phyloP scores from a whole-genome alignment of 768 basidiomycete species.

The Podaxis mareebaensis region DNA sequence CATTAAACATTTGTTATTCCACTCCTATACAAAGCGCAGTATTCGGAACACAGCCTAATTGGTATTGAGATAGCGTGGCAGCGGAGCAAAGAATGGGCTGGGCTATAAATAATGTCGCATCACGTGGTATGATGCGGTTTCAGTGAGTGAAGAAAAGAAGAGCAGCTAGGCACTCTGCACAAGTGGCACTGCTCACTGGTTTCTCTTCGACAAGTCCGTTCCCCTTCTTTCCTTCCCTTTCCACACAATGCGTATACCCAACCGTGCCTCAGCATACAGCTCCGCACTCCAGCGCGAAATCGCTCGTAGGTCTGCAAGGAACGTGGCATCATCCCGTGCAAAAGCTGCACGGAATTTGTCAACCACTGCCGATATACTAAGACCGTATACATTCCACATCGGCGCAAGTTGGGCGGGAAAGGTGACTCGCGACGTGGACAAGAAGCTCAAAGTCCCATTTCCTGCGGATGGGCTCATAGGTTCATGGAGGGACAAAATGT shows the following conservation, averaged over 20 bases:
- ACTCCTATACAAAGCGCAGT: neutral
- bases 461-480: slow-evolving; percentile 58
- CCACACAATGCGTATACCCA: slow-evolving; percentile 14
- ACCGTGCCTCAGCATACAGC: slow-evolving; percentile 1
- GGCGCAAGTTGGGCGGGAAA: slow-evolving; percentile 82
- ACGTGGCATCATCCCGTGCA: neutral
- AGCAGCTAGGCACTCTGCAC: neutral
- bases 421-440: slow-evolving; percentile 41
- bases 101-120: neutral
- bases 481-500: slow-evolving; percentile 67
- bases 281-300: slow-evolving; percentile 17
- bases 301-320: slow-evolving; percentile 9
- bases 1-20: neutral
- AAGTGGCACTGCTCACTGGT: neutral
- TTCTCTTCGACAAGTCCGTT: no score
- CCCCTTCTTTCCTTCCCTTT: neutral
- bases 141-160: no score
- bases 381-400: slow-evolving; percentile 71
- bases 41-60: neutral
- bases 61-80: neutral
- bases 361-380: slow-evolving; percentile 20
- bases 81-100: neutral
- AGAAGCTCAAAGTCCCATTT: slow-evolving; percentile 49
- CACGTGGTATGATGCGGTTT: slow-evolving; percentile 13
- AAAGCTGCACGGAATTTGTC: slow-evolving; percentile 7